phyloP scores from a whole-genome alignment of 441 rosid genomes.

The Pelargonium australe region DNA sequence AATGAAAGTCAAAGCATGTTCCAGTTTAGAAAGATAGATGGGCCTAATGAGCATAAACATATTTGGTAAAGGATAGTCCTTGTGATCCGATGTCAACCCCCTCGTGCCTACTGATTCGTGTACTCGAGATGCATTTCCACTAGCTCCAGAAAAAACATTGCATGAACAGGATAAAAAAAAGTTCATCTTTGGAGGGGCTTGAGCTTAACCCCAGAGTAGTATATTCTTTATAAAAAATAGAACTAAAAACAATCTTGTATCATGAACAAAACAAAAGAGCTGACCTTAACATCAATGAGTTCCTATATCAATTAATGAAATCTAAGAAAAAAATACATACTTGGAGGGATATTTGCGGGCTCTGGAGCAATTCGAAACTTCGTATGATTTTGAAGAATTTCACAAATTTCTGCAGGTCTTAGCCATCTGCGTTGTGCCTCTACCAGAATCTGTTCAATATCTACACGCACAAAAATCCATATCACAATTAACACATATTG shows the following conservation, averaged over 20 bases:
- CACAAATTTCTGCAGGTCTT: constrained; percentile 89
- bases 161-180: neutral
- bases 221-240: neutral
- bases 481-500: constrained; percentile 8
- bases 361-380: constrained; percentile 61
- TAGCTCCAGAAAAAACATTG: neutral
- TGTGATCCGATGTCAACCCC: neutral
- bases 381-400: constrained; percentile 62
- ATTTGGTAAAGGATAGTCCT: neutral
- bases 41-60: neutral
- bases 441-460: constrained; percentile 59
- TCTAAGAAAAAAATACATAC: constrained; percentile 31
- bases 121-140: constrained; percentile 16
- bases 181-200: neutral
- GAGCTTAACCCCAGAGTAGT: too few relatives aligned
- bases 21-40: neutral
- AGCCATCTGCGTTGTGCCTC: constrained; percentile 91
- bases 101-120: constrained; percentile 10
- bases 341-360: constrained; percentile 59
- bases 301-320: neutral
- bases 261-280: neutral
- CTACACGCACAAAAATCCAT: constrained; percentile 25
- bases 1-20: neutral
- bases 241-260: neutral
- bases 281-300: neutral